These are phyloP conservation scores for Diaporthe batatas DNA, from an alignment of 2,329 filamentous ascomycete species.

Conservation along the genomic window DNA sequence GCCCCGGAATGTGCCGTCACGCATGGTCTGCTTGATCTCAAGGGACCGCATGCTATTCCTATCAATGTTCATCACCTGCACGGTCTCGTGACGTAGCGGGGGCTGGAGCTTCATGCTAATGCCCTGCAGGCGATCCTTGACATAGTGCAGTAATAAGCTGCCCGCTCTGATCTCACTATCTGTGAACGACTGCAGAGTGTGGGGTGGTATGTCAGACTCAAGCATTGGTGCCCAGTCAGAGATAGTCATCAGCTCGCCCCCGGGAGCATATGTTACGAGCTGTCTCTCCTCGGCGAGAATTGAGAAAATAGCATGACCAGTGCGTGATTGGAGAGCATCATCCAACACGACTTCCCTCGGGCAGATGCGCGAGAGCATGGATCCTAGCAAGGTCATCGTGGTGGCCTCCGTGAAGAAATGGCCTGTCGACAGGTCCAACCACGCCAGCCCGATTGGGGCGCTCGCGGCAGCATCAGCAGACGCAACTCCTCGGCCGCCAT, in stretches of 20 bases:
- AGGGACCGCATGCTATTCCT: slow-evolving; percentile 90
- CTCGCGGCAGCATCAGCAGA: slow-evolving; percentile 41
- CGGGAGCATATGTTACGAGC: slow-evolving; percentile 78
- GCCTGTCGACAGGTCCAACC: slow-evolving; percentile 95
- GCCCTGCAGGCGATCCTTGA: slow-evolving; percentile 82
- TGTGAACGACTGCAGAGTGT: slow-evolving; percentile 70
- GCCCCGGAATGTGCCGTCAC: slow-evolving; percentile 82
- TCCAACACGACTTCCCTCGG: slow-evolving; percentile 89
- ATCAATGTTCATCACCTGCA: slow-evolving; percentile 90
- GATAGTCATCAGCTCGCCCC: slow-evolving; percentile 61
- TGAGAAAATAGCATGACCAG: slow-evolving; percentile 72
- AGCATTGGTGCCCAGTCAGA: slow-evolving; percentile 82
- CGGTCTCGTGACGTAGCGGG: slow-evolving; percentile 78
- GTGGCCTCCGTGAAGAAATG: slow-evolving; percentile 90
- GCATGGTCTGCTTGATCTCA: slow-evolving; percentile 88
- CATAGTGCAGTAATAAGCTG: slow-evolving; percentile 85
- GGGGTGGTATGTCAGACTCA: slow-evolving; percentile 75
- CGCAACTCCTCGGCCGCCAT: slow-evolving; percentile 29
- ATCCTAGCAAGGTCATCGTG: slow-evolving; percentile 78
- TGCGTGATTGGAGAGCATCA: slow-evolving; percentile 68
- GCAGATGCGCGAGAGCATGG: slow-evolving; percentile 83
- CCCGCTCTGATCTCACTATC: slow-evolving; percentile 80
- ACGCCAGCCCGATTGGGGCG: slow-evolving; percentile 79
- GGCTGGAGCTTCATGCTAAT: slow-evolving; percentile 85
- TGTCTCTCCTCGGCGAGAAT: slow-evolving; percentile 82